Conservation (phyloP, 2,329 filamentous ascomycete genomes). For the Alternaria sp. region DNA sequence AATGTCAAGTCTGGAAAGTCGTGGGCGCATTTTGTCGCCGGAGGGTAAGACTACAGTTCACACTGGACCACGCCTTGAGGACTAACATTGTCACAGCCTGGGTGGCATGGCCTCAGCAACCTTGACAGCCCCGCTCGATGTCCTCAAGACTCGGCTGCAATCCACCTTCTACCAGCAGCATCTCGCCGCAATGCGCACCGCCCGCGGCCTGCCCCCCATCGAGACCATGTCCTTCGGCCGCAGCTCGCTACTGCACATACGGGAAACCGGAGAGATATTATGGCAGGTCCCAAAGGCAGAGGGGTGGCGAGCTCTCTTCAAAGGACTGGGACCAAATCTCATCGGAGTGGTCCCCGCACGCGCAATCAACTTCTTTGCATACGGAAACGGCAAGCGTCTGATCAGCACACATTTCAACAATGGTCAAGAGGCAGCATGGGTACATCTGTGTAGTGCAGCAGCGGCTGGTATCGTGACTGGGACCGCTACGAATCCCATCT, state of each 20-base stretch:
- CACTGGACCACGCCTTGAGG: constrained; percentile 27
- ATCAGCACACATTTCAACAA: constrained; percentile 77
- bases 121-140: constrained; percentile 93
- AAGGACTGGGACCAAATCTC: constrained; percentile 88
- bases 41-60: constrained; percentile 66
- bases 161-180: constrained; percentile 94
- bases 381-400: constrained; percentile 87
- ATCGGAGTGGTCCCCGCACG: constrained; percentile 88
- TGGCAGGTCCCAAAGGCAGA: constrained; percentile 79
- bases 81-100: constrained; percentile 61
- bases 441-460: constrained; percentile 79
- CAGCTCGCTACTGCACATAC: constrained; percentile 74
- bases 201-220: constrained; percentile 60
- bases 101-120: constrained; percentile 91
- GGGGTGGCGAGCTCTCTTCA: constrained; percentile 87
- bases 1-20: constrained; percentile 67
- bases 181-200: constrained; percentile 70
- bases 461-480: constrained; percentile 83
- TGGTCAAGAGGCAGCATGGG: constrained; percentile 72
- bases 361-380: constrained; percentile 92
- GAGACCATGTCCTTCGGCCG: constrained; percentile 68
- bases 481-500: constrained; percentile 94
- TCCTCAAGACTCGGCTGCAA: constrained; percentile 90
- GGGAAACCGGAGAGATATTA: constrained; percentile 86
- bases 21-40: constrained; percentile 91